Base-by-base conservation (phyloP, 176 grass and related monocot species). In the Cenchrus americanus region DNA sequence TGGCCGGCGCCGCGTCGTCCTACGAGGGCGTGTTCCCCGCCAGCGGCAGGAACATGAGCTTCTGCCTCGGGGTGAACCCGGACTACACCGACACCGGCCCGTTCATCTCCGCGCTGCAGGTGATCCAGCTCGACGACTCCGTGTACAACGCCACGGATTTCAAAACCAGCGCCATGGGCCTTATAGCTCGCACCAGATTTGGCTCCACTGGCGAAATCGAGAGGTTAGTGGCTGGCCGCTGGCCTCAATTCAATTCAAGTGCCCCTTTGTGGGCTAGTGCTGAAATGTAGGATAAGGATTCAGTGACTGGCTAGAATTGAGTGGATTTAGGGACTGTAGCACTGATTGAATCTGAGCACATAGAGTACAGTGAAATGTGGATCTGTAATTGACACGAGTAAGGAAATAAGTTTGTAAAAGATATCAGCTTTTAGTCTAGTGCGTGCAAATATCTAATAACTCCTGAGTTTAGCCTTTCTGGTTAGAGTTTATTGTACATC, bases 131-230 rank as follows among this genome's bases (percentile, higher is more conserved):
- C 47, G 65, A 92, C 42, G 69, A 96, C 63, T 71, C 91, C 40
- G 96, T 99, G 58, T 99, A 99, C 73, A 99, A 99, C 78, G 83
- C 91, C 34, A 99, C 96, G 41, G 23, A 94, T 85, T 98, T 93
- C 63, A 0, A 0, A 6, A 63, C 5, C 67, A 92, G 75, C 50
- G 96, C 89, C 73, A 94, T 99, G 91, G 96, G 91, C 7, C 91
- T 99, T 48, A 94, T 99, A 27, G 87, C 93, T 17, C 90, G 96
- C 40, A 99, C 80, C 83, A 92, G 80, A 76, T 99, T 99, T 69
- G 96, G 96, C 11, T 93, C 93, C 44, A 70, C 73, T 22, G 93
- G 85, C n/a, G 51, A 60, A 10, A 82, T 86, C 34, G 85, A 90
- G 85, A 94, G 91, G 96, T 98, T 75, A 84, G 69, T 58, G 8